Evolutionary conservation across 345 rosid species (phyloP), one percentile per base, ranked within the genome.

Genomic region (Abelmoschus esculentus): DNA sequence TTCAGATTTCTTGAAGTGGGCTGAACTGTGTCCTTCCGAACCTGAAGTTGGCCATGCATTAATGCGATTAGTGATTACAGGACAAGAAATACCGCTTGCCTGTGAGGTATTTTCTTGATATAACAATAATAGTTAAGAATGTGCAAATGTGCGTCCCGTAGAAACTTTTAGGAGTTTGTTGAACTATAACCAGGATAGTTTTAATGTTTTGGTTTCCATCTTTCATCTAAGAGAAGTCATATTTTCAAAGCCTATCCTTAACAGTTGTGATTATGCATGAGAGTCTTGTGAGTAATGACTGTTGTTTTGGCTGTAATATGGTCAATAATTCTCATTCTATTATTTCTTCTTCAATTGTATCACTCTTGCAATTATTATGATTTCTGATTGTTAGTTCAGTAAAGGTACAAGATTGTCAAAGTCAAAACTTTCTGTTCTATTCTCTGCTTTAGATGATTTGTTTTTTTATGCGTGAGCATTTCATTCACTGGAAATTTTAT

Each of bases 11-110:
- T 81, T 90, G 74, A 95, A 85, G 69, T 91, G 99, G 99, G 96
- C 99, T 2, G 93, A 90, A 83, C 92, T 95, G 74, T 95, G 99
- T 77, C 97, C 99, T 70, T 90, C 98, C 64, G 97, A 91, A 84
- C 90, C 96, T 56, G 96, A 95, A 83, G 89, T 91, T 75, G 99
- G 99, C 67, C 98, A 95, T 82, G 89, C 99, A 46, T 79, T 95
- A 81, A 95, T 95, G 98, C 97, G 99, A n/a, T 85, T 95, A 79
- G 96, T 95, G 75, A 91, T 91, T 32, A 95, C 98, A 9, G 93
- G 97, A 69, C 96, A 95, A 77, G 99, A 95, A 81, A 91, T 95
- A 75, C 99, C 98, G 13, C 99, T 91, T 73, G 90, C 97, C 15
- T 91, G 99, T 78, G 99, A 95, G 98, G 99, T 95, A 84, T 60